phyloP scores from a whole-genome alignment of 169 alveolate genomes.

The Eimeria mitis region DNA sequence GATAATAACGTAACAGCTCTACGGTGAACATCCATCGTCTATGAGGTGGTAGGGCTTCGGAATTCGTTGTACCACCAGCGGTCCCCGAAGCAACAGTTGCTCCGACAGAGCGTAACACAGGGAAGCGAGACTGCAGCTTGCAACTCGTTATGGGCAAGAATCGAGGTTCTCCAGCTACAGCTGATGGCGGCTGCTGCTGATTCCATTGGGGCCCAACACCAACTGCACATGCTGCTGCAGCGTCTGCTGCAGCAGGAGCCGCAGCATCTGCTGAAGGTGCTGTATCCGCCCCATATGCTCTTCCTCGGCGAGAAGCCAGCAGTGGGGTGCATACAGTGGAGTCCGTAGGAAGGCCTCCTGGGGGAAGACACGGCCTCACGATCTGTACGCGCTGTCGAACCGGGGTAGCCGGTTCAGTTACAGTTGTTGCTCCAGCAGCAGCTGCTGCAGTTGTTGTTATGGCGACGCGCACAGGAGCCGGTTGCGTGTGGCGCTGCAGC shows the following conservation, averaged over 20 bases:
- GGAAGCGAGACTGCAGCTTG: constrained; percentile 55
- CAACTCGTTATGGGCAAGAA: constrained; percentile 56
- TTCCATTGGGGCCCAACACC: not conserved
- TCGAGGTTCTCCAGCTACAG: constrained; percentile 11
- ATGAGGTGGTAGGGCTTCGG: constrained; percentile 36
- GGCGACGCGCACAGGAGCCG: constrained; percentile 11
- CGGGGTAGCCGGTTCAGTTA: constrained; percentile 39
- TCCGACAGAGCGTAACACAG: constrained; percentile 27
- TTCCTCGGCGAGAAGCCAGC: constrained; percentile 29
- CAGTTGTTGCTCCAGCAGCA: not conserved
- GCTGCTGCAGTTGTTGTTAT: not conserved
- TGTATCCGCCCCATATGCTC: not conserved
- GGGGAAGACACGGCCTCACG: constrained; percentile 49
- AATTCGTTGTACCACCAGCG: not conserved
- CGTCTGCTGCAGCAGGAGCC: not conserved
- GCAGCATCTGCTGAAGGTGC: not conserved
- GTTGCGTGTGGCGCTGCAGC: not conserved
- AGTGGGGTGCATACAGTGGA: constrained; percentile 51
- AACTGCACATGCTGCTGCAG: not conserved
- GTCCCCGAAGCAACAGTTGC: constrained; percentile 30
- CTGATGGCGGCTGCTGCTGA: not conserved
- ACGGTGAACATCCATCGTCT: constrained; percentile 43
- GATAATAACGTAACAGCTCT: constrained; percentile 18
- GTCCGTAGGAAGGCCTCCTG: constrained; percentile 42
- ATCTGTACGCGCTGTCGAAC: constrained; percentile 49